Percentiles rank a stretch among this genome's conserved stretches.
phyloP scores from a whole-genome alignment of 441 rosid genomes.

The Pelargonium fulgidum region DNA sequence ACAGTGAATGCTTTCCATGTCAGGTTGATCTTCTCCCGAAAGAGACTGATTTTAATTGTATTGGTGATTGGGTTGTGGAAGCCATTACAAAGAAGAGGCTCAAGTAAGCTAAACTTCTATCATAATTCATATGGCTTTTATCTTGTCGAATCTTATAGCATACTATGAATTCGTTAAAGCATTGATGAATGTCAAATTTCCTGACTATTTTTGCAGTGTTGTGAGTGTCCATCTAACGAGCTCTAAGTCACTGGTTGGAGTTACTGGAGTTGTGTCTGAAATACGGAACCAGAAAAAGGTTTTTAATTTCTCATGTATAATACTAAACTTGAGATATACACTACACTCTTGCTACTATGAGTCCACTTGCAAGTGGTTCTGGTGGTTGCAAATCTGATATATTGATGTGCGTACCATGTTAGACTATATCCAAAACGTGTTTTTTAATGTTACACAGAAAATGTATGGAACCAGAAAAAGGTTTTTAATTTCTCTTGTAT shows the following conservation, averaged over 20 bases:
- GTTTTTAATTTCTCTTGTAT: constrained; percentile 25
- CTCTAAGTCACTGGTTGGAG: constrained; percentile 79
- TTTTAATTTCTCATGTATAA: background rate
- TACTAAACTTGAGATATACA: background rate
- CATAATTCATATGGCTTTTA: constrained; percentile 10
- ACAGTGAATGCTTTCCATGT: constrained; percentile 16
- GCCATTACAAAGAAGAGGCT: constrained; percentile 77
- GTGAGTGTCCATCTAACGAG: constrained; percentile 86
- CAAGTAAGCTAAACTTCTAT: constrained; percentile 42
- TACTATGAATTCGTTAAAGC: constrained; percentile 7
- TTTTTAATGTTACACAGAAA: background rate
- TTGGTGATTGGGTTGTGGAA: constrained; percentile 97
- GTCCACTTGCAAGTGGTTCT: background rate
- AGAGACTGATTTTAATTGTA: constrained; percentile 82
- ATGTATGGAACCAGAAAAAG: constrained; percentile 40
- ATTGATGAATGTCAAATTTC: background rate
- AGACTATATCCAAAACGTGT: background rate
- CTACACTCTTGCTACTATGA: background rate
- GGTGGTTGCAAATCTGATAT: background rate
- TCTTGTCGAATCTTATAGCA: background rate
- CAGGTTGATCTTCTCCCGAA: constrained; percentile 92
- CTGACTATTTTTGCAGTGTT: constrained; percentile 46
- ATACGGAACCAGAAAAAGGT: constrained; percentile 97
- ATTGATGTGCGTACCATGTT: background rate
- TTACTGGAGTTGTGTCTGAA: constrained; percentile 77